These are phyloP conservation scores for Suhomyces bribrorum DNA, from an alignment of 1,139 yeast genomes.

Conservation along the genomic window DNA sequence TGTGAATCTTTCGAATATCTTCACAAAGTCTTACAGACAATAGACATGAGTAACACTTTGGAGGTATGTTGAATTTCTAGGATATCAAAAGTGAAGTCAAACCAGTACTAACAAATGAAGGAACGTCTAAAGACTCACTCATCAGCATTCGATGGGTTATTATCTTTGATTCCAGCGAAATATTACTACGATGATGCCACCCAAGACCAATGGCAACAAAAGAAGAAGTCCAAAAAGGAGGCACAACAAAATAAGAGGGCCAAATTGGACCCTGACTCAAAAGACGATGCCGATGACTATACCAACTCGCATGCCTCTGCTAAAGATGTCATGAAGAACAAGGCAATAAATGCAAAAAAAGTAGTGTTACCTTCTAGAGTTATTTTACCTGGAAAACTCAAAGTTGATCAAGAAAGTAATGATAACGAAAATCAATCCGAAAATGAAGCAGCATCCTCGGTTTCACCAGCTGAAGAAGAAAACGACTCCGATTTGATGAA, in stretches of 20 bases:
- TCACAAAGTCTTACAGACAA: background rate
- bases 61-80: constrained; percentile 41
- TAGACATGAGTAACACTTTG: constrained; percentile 46
- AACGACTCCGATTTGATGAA: constrained; percentile 19
- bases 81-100: background rate
- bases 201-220: constrained; percentile 87
- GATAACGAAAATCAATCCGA: constrained; percentile 17
- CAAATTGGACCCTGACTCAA: constrained; percentile 72
- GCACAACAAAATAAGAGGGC: constrained; percentile 60
- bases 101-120: constrained; percentile 40
- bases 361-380: constrained; percentile 50
- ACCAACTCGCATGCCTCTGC: constrained; percentile 54
- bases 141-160: constrained; percentile 83
- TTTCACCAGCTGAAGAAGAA: constrained; percentile 6
- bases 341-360: constrained; percentile 57
- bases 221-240: constrained; percentile 72
- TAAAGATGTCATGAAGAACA: constrained; percentile 61
- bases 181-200: constrained; percentile 81
- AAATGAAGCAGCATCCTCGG: constrained; percentile 12
- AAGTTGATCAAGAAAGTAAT: constrained; percentile 20
- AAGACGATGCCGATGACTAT: constrained; percentile 46
- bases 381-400: constrained; percentile 7
- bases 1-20: background rate
- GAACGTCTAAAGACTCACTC: constrained; percentile 85
- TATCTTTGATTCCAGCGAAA: constrained; percentile 91